Conservation (phyloP, 2,329 filamentous ascomycete species). For the Colletotrichum limetticola region DNA sequence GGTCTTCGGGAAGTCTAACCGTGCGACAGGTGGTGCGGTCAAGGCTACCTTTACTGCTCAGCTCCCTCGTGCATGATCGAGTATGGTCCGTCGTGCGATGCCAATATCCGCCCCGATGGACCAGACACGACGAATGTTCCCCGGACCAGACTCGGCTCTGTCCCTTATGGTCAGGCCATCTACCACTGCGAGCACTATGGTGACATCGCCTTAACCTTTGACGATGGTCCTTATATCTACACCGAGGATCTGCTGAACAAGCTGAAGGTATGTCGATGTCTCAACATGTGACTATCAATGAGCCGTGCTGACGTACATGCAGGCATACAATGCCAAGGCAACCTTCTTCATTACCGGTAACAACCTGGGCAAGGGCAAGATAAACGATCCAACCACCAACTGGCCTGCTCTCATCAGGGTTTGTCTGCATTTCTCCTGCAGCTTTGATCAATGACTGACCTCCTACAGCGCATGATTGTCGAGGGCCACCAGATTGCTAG, state of each 20-base stretch:
- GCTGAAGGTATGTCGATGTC: conserved; percentile 56
- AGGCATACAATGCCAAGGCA: conserved; percentile 68
- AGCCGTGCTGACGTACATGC: neutral
- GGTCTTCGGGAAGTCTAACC: neutral
- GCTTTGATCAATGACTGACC: neutral
- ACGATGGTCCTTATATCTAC: conserved; percentile 57
- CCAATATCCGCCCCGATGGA: conserved; percentile 62
- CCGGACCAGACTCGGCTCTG: conserved; percentile 62
- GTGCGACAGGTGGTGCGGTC: conserved; percentile 63
- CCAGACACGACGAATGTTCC: conserved; percentile 63
- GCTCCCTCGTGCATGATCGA: conserved; percentile 71
- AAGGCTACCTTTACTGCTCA: conserved; percentile 65
- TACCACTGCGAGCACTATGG: conserved; percentile 66
- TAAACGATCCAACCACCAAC: conserved; percentile 57
- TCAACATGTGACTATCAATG: neutral
- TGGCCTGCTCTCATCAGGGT: conserved; percentile 51
- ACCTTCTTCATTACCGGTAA: conserved; percentile 70
- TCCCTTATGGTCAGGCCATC: conserved; percentile 67
- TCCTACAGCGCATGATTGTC: conserved; percentile 54
- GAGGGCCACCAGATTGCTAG: conserved; percentile 71
- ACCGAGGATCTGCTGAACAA: conserved; percentile 54
- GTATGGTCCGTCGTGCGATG: conserved; percentile 71
- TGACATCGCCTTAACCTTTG: conserved; percentile 61
- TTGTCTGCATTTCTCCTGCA: neutral
- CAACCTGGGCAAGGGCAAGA: conserved; percentile 54